Base-by-base conservation (phyloP, 1,284 basidiomycete genomes). In the Polyporus tsugae region DNA sequence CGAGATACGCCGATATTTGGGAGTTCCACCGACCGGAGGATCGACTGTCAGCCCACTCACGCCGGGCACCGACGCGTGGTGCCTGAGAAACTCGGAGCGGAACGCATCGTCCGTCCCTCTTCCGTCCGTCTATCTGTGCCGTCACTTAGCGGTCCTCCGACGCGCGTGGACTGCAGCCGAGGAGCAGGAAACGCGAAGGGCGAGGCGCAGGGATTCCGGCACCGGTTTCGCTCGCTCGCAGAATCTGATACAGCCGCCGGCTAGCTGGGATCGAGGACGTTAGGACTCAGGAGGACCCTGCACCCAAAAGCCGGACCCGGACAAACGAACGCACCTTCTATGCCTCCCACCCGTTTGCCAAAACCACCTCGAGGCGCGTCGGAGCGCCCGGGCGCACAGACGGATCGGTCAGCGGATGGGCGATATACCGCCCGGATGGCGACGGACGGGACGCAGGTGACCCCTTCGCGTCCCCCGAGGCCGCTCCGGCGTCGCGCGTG, bases 321-420 rank as follows among this genome's bases (percentile, higher is more conserved):
- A 55, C 11, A 22, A 5, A 55, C 13, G 29, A 29, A 55, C 52
- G 13, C 33, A 29, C 15, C 29, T 55, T 55, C 52, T 33, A 25
- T 11, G 3, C 6, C 52, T 55, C 29, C 52, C 29, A 29, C n/a
- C 52, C 29, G 17, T 17, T 15, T 17, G 29, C 52, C 17, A 15
- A 49, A 35, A 25, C 22, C 13, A 55, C 52, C 29, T 33, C 52
- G 52, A 55, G 52, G 52, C 52, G 52, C 63, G 67, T 67, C 71
- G 71, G 71, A 72, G 71, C 71, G 71, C 71, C 52, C 63, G 64
- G 17, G 15, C 38, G 42, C 22, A 22, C 39, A 36, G 46, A 66
- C 67, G 70, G 63, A 62, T 60, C 69, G 66, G 71, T 72, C 71
- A 72, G 66, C 71, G 71, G 71, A 72, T 67, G 42, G 41, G 68